Evolutionary conservation across 2,329 filamentous ascomycete genomes (phyloP).

Genomic region (Colletotrichum shisoi): DNA sequence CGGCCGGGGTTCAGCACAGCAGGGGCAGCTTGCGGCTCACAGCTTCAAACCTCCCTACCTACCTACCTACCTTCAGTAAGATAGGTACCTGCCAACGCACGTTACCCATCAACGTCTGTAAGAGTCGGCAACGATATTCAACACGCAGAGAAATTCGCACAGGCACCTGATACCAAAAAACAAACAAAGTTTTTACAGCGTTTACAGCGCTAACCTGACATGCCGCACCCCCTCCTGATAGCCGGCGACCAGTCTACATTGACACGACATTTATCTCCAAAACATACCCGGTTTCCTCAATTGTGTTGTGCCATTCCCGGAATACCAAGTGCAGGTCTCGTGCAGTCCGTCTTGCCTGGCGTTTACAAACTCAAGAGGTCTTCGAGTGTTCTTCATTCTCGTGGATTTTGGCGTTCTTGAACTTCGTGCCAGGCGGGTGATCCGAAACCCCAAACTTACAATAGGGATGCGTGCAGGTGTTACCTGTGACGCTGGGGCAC

Average conservation of each 20-base stretch:
- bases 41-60: neutral
- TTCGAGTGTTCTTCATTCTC: constrained; percentile 43
- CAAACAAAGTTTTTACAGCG: no score
- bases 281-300: neutral
- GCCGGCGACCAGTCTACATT: neutral
- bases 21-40: neutral
- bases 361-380: neutral
- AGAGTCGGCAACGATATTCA: no score
- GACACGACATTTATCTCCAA: neutral
- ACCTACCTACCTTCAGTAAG: no score
- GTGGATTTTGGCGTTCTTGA: constrained; percentile 50
- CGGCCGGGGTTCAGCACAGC: constrained; percentile 16
- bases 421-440: constrained; percentile 66
- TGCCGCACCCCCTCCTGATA: neutral
- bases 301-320: neutral
- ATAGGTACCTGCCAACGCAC: no score
- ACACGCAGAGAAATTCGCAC: no score
- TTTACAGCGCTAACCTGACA: constrained; percentile 1
- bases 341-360: neutral
- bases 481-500: constrained; percentile 63
- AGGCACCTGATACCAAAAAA: no score
- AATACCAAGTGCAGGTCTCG: neutral
- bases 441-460: constrained; percentile 63
- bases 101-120: no score
- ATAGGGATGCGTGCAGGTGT: constrained; percentile 60